Conservation (phyloP, 148 eudicot species). For the Vaccinium vitisidaea region DNA sequence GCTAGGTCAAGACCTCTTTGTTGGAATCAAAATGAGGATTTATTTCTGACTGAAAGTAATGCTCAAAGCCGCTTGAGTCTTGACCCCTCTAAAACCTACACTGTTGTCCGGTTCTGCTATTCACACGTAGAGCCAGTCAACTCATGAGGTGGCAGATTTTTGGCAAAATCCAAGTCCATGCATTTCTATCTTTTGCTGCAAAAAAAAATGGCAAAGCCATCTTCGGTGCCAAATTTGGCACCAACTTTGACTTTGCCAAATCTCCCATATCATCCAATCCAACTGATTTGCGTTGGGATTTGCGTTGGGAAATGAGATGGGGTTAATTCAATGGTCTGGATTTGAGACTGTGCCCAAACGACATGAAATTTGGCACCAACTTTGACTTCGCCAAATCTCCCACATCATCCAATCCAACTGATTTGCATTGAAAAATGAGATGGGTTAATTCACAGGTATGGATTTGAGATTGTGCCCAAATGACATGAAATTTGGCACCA, state of each 20-base stretch:
- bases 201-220: background rate
- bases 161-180: background rate
- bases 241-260: background rate
- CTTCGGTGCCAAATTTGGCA: background rate
- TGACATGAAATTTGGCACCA: no score
- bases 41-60: conserved; percentile 2
- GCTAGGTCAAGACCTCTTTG: background rate
- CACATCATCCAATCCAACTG: no score
- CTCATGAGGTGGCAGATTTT: background rate
- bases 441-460: background rate
- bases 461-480: background rate
- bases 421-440: background rate
- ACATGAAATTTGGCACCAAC: no score
- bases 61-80: background rate
- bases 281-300: background rate
- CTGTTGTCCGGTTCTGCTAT: background rate
- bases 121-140: background rate
- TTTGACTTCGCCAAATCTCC: no score
- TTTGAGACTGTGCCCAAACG: background rate
- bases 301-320: background rate
- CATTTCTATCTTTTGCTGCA: background rate
- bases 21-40: background rate
- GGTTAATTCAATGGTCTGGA: background rate
- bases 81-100: conserved; percentile 5
- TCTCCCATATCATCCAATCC: background rate